Conservation (phyloP, 345 rosid species). For the Salix viminalis region DNA sequence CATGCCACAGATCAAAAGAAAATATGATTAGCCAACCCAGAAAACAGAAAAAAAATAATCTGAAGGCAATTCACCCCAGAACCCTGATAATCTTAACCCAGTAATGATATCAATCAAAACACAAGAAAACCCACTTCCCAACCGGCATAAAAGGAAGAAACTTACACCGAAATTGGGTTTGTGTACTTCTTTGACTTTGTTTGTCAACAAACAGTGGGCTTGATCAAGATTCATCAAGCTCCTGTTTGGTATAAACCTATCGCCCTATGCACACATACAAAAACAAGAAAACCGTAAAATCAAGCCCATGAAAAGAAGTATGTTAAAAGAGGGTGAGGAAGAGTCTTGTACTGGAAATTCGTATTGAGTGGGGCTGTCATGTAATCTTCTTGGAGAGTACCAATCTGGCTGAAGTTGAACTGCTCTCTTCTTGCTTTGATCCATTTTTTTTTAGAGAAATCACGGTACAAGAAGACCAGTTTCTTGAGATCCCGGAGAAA, state of each 20-base stretch:
- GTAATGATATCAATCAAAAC: not conserved
- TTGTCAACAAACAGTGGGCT: constrained; percentile 44
- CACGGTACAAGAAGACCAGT: not conserved
- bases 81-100: not conserved
- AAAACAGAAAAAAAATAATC: not conserved
- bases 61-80: not conserved
- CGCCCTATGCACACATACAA: constrained; percentile 34
- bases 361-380: constrained; percentile 24
- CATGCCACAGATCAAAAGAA: too few relatives aligned
- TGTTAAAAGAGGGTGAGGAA: not conserved
- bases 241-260: constrained; percentile 44
- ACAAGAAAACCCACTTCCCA: not conserved
- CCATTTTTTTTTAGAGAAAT: constrained; percentile 23
- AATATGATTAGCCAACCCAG: too few relatives aligned
- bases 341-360: constrained; percentile 30
- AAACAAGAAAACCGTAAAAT: not conserved
- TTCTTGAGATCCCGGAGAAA: not conserved
- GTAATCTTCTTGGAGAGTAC: constrained; percentile 47
- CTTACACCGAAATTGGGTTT: constrained; percentile 26
- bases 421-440: constrained; percentile 11
- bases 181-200: constrained; percentile 12
- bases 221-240: constrained; percentile 62
- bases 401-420: constrained; percentile 30
- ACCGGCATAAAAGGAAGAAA: constrained; percentile 1
- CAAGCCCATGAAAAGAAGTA: too few relatives aligned